Conservation (phyloP, 139 green algal genomes). For the Eudorina sp. region DNA sequence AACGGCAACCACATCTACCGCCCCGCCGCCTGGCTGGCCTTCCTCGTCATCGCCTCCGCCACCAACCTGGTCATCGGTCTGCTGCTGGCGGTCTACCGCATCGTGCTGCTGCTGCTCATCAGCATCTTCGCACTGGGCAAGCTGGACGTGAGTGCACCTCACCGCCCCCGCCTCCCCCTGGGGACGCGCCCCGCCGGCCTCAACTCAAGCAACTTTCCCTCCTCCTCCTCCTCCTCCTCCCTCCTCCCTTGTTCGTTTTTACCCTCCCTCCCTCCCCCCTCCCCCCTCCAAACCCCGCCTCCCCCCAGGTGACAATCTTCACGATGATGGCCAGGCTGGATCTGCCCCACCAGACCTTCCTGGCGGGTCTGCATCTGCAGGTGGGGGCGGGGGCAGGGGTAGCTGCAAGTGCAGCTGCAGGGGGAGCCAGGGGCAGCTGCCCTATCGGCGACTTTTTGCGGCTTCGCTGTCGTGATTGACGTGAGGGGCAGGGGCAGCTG, state of each 20-base stretch:
- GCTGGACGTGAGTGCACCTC: constrained; percentile 28
- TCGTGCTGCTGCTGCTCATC: constrained; percentile 45
- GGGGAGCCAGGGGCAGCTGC: too few species aligned
- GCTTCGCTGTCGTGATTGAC: too few species aligned
- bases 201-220: too few species aligned
- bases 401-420: too few species aligned
- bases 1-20: constrained; percentile 44
- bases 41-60: constrained; percentile 37
- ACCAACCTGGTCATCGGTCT: constrained; percentile 51
- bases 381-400: background rate
- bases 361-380: constrained; percentile 47
- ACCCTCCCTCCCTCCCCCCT: background rate
- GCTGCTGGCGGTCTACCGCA: constrained; percentile 45
- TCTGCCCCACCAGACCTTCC: constrained; percentile 48
- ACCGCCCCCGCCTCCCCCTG: background rate
- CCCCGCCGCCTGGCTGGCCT: constrained; percentile 46
- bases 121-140: constrained; percentile 37
- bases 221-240: too few species aligned
- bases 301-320: constrained; percentile 37
- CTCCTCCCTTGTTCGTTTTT: background rate
- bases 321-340: constrained; percentile 1
- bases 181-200: too few species aligned
- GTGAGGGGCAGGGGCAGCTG: too few species aligned
- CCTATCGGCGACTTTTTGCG: too few species aligned
- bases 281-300: too few species aligned